Base-by-base conservation (phyloP, 352 stramenopile species). In the Aphanomyces cochlioides region DNA sequence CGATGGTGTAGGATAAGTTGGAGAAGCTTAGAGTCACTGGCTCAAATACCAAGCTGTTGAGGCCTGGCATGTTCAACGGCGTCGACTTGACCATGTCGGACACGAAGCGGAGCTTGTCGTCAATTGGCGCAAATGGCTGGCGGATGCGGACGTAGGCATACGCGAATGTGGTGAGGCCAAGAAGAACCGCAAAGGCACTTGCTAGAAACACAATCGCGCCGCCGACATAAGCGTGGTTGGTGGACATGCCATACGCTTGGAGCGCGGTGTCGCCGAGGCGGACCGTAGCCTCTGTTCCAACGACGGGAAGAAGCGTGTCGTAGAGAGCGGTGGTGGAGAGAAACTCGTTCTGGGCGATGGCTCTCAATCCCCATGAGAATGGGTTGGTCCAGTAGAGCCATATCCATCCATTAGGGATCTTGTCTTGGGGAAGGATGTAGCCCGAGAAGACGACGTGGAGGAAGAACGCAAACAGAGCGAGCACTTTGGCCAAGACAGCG, bases 21-120 rank as follows among this genome's bases (percentile, higher is more conserved):
- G 81, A 65, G 71, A 90, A 90, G 6, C 79, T 80, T 8, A 90
- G 56, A 0, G 77, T 85, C 6, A 85, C 73, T 2, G 78, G 79
- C 1, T 57, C 56, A 10, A 90, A 73, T 64, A 4, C 6, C 6
- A 64, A 28, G 21, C 19, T 36, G 38, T 64, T 17, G 6, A 17
- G 10, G 56, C 38, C 39, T 28, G 28, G 28, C 28, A 28, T 28
- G 56, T 36, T 28, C 56, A 36, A 17, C 28, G 17, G 7, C 43
- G 6, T 47, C 39, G 28, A 21, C 21, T 28, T 37, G 6, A 7
- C 8, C 6, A 38, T n/a, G 8, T 19, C 10, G 8, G 10, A 19
- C n/a, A 5, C 43, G 37, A 28, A 28, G 28, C 28, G 28, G 28
- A 28, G 28, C 28, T 64, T 64, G 21, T n/a, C 56, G 17, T 10